Evolutionary conservation across 805 yeast genomes (phyloP).

Genomic region (Kregervanrija fluxuum): DNA sequence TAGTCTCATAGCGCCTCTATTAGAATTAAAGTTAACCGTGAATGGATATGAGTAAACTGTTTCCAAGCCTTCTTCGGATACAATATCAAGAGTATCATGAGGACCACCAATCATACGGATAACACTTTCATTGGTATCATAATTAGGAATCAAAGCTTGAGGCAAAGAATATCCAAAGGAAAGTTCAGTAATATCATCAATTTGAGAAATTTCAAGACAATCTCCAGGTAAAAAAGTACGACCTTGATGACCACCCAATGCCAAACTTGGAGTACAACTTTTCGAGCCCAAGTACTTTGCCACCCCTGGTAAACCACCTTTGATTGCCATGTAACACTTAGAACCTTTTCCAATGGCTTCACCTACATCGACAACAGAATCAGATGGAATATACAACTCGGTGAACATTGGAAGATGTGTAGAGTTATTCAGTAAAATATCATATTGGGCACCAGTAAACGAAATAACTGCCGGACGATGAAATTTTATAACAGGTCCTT

Average conservation of each 20-base stretch:
- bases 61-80: conserved; percentile 18
- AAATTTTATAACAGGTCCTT: conserved; percentile 22
- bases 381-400: conserved; percentile 16
- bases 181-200: conserved; percentile 2
- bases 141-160: conserved; percentile 11
- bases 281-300: conserved; percentile 25
- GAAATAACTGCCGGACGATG: conserved; percentile 18
- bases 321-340: conserved; percentile 22
- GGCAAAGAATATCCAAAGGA: conserved; percentile 15
- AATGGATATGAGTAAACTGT: conserved; percentile 16
- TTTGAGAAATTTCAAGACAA: conserved; percentile 15
- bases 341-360: conserved; percentile 12
- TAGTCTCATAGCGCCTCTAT: conserved; percentile 24
- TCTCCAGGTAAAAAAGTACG: conserved; percentile 24
- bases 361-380: conserved; percentile 19
- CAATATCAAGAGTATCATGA: conserved; percentile 24
- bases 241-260: conserved; percentile 27
- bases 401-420: conserved; percentile 19
- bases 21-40: conserved; percentile 23
- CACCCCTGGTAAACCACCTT: conserved; percentile 27
- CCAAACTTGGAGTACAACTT: conserved; percentile 23
- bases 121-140: conserved; percentile 5
- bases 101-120: conserved; percentile 23
- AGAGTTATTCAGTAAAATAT: conserved; percentile 10
- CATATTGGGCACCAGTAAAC: conserved; percentile 21